A percentile compares a stretch with the other conserved stretches of the same genome.
phyloP scores from a whole-genome alignment of 495 filamentous ascomycete genomes.

The Penicillium nucicola region DNA sequence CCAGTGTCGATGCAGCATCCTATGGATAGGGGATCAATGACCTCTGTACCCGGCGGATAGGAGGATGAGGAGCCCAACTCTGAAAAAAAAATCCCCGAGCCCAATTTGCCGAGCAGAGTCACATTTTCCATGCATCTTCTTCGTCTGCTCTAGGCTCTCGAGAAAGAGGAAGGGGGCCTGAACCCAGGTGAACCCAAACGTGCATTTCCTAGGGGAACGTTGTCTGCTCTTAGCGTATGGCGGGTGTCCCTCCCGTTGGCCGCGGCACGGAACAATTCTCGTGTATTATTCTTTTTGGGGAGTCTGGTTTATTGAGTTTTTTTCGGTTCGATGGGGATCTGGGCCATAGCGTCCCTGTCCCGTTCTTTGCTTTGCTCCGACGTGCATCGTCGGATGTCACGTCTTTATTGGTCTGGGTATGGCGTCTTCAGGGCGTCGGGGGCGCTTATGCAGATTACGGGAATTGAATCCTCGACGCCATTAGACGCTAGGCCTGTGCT shows the following conservation, averaged over 20 bases:
- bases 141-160: conserved; percentile 29
- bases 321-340: background rate
- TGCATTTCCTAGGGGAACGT: background rate
- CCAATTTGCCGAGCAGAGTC: conserved; percentile 13
- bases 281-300: too few relatives aligned
- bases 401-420: background rate
- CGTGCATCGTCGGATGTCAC: conserved; percentile 5
- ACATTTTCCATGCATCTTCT: conserved; percentile 48
- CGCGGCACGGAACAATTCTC: background rate
- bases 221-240: background rate
- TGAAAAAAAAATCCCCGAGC: background rate
- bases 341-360: background rate
- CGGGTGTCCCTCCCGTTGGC: background rate
- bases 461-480: background rate
- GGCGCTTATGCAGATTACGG: conserved; percentile 4
- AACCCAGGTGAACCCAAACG: background rate
- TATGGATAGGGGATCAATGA: too few relatives aligned
- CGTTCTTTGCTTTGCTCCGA: background rate
- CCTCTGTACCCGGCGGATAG: too few relatives aligned
- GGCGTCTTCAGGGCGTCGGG: background rate
- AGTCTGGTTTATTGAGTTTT: background rate
- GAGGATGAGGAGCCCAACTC: background rate
- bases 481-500: background rate
- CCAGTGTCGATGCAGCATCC: too few relatives aligned
- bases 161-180: background rate